Conservation (phyloP, 129 eudicot species). For the Helichrysum umbraculigerum region DNA sequence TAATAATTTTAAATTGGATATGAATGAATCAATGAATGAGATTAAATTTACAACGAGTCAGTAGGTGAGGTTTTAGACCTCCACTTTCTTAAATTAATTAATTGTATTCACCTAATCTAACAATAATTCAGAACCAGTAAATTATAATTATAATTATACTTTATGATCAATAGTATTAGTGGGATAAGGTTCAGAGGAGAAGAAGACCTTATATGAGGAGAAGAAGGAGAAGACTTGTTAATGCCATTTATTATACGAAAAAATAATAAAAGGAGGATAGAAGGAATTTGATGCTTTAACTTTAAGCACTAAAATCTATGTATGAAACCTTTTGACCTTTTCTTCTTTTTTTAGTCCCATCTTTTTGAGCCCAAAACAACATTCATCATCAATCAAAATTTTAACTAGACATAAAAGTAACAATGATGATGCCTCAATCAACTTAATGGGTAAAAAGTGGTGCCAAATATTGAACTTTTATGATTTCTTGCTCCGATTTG, state of each 20-base stretch:
- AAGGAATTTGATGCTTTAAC: conserved; percentile 34
- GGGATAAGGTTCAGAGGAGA: too few relatives aligned
- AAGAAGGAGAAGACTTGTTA: too few relatives aligned
- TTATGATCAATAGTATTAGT: not conserved
- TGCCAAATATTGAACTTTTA: conserved; percentile 11
- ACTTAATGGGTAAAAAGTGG: conserved; percentile 19
- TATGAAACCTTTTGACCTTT: conserved; percentile 24
- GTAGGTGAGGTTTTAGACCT: conserved; percentile 28
- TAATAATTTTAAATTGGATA: not conserved
- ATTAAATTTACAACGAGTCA: conserved; percentile 16
- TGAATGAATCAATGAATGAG: conserved; percentile 30
- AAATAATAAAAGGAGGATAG: conserved; percentile 6
- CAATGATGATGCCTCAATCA: conserved; percentile 34
- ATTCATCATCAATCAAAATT: conserved; percentile 10
- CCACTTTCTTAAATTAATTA: conserved; percentile 24
- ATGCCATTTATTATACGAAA: not conserved
- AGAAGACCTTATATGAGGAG: too few relatives aligned
- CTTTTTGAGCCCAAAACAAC: conserved; percentile 23
- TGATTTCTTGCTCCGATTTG: conserved; percentile 6
- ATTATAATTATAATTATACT: not conserved
- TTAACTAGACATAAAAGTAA: conserved; percentile 17
- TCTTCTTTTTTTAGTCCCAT: conserved; percentile 7
- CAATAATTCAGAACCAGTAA: not conserved
- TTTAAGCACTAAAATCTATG: conserved; percentile 36
- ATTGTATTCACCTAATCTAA: conserved; percentile 29